phyloP scores from a whole-genome alignment of 2,329 filamentous ascomycete species.

The Lizonia empirigonia region DNA sequence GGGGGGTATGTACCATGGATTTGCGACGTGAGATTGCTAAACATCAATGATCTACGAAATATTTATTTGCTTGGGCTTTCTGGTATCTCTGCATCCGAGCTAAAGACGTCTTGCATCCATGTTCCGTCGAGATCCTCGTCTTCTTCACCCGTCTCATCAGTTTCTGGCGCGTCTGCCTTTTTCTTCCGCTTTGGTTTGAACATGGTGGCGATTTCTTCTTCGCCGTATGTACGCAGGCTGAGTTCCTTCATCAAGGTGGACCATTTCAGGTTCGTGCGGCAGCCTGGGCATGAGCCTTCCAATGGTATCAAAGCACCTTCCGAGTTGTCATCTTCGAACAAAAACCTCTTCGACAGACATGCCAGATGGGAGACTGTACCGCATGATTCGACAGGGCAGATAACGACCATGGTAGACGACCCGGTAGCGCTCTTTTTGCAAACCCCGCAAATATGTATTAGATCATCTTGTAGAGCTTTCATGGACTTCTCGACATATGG shows the following conservation, averaged over 20 bases:
- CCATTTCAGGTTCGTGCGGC: conserved; percentile 70
- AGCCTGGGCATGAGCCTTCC: conserved; percentile 73
- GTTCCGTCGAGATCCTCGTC: conserved; percentile 42
- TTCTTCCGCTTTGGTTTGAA: conserved; percentile 61
- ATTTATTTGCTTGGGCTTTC: conserved; percentile 2
- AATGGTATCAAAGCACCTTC: conserved; percentile 65
- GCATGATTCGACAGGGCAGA: conserved; percentile 60
- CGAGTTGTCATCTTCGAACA: conserved; percentile 48
- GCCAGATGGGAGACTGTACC: conserved; percentile 58
- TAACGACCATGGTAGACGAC: conserved; percentile 51
- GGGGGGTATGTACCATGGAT: conserved; percentile 12
- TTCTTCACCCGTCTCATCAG: conserved; percentile 20
- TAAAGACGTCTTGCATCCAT: conserved; percentile 42
- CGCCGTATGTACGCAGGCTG: conserved; percentile 72
- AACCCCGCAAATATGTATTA: conserved; percentile 52
- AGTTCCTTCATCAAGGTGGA: conserved; percentile 80
- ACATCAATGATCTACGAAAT: too few species aligned
- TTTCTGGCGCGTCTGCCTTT: conserved; percentile 34
- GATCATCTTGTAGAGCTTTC: conserved; percentile 27
- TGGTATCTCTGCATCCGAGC: conserved; percentile 29
- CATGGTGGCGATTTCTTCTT: conserved; percentile 71
- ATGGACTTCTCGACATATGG: conserved; percentile 59
- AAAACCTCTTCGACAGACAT: conserved; percentile 61
- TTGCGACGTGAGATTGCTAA: conserved; percentile 1
- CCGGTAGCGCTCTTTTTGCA: conserved; percentile 53